These are phyloP conservation scores for Fusarium sp. DNA, from an alignment of 2,329 filamentous ascomycete species.

Conservation along the genomic window DNA sequence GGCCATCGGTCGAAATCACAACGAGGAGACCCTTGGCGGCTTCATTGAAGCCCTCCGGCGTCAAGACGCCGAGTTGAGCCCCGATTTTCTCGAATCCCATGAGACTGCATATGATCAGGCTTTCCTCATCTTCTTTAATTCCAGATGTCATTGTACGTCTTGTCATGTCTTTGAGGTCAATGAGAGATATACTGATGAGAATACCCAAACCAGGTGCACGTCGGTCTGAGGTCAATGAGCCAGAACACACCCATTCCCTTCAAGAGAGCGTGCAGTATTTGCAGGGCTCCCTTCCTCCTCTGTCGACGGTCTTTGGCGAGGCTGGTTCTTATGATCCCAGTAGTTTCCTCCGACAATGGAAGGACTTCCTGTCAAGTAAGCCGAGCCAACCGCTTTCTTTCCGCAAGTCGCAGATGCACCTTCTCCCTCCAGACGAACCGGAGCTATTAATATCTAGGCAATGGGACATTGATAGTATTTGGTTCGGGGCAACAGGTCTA, in stretches of 20 bases:
- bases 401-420: conserved; percentile 6
- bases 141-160: too few species aligned
- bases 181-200: too few species aligned
- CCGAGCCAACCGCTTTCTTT: conserved; percentile 8
- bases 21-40: too few species aligned
- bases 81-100: too few species aligned
- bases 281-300: not conserved
- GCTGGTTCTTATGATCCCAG: not conserved
- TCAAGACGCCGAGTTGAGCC: too few species aligned
- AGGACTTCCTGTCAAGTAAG: conserved; percentile 6
- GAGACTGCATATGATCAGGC: too few species aligned
- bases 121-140: too few species aligned
- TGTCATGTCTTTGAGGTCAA: too few species aligned
- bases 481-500: not conserved
- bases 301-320: not conserved
- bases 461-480: conserved; percentile 22
- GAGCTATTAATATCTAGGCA: not conserved
- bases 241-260: not conserved
- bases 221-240: not conserved
- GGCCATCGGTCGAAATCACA: too few species aligned
- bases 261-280: not conserved
- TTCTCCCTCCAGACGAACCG: not conserved
- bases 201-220: too few species aligned
- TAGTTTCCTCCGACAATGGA: not conserved
- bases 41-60: too few species aligned